Conservation (phyloP, 2,329 filamentous ascomycete genomes). For the Talaromyces piceae region DNA sequence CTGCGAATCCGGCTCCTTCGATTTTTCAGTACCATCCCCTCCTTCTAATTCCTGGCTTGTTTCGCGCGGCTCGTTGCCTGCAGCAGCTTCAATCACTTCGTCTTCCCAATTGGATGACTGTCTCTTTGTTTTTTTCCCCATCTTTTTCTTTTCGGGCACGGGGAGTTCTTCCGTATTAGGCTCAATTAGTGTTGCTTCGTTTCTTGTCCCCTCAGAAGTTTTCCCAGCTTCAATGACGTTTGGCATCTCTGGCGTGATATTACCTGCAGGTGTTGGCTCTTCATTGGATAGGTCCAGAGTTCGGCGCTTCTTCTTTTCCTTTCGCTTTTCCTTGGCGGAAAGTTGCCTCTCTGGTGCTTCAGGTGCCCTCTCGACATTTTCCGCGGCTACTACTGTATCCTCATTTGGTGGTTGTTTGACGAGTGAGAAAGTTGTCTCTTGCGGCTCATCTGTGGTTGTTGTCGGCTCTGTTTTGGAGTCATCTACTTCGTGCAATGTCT, state of each 20-base stretch:
- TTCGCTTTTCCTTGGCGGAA: conserved; percentile 11
- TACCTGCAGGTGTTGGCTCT: conserved; percentile 11
- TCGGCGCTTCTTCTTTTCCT: conserved; percentile 20
- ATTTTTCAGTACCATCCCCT: neutral
- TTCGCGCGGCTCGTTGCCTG: conserved; percentile 13
- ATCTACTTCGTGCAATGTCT: neutral
- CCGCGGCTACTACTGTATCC: neutral
- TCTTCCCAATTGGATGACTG: conserved; percentile 24
- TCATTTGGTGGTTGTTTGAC: neutral
- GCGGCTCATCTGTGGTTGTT: neutral
- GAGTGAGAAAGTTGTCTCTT: neutral
- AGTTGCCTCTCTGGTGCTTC: conserved; percentile 4
- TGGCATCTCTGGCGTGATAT: conserved; percentile 6
- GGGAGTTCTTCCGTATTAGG: conserved; percentile 13
- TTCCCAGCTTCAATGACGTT: conserved; percentile 4
- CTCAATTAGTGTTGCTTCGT: neutral
- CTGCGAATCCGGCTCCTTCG: conserved; percentile 13
- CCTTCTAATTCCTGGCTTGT: neutral
- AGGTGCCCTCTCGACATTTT: neutral
- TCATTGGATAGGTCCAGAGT: conserved; percentile 16
- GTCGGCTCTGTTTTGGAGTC: neutral
- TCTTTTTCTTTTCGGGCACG: conserved; percentile 39
- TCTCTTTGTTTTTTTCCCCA: conserved; percentile 42
- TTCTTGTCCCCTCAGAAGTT: conserved; percentile 14
- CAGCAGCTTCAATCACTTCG: conserved; percentile 11